Conservation (phyloP, 2,329 filamentous ascomycete genomes). For the Chlorencoelia australis region DNA sequence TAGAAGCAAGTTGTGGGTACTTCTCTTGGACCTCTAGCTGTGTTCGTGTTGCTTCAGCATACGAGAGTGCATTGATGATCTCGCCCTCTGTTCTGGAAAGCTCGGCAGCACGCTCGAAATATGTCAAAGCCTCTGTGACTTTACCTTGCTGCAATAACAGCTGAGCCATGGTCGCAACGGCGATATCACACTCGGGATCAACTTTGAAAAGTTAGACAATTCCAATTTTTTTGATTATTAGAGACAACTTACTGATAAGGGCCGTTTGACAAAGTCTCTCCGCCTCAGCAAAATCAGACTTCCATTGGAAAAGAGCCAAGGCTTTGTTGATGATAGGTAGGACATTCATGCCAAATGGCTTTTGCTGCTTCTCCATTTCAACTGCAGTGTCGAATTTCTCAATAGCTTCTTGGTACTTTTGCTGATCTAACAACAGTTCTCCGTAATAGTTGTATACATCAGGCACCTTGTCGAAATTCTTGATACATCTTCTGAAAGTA, state of each 20-base stretch:
- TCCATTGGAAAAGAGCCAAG: slow-evolving; percentile 94
- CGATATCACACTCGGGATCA: slow-evolving; percentile 97
- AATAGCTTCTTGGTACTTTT: slow-evolving; percentile 89
- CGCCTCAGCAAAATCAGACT: slow-evolving; percentile 88
- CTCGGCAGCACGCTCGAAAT: slow-evolving; percentile 94
- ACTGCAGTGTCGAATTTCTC: slow-evolving; percentile 98
- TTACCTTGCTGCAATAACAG: slow-evolving; percentile 95
- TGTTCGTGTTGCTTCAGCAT: slow-evolving; percentile 92
- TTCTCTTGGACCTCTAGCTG: slow-evolving; percentile 88
- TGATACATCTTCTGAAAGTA: slow-evolving; percentile 92
- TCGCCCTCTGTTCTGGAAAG: slow-evolving; percentile 90
- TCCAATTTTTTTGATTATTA: too few relatives aligned
- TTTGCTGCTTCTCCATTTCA: slow-evolving; percentile 92
- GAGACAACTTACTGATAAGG: slow-evolving; percentile 69
- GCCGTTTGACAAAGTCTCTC: slow-evolving; percentile 97
- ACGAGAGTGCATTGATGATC: slow-evolving; percentile 91
- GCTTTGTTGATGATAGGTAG: slow-evolving; percentile 98
- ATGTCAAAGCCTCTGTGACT: slow-evolving; percentile 86
- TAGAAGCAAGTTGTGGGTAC: slow-evolving; percentile 69
- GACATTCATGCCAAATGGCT: slow-evolving; percentile 94
- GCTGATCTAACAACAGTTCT: slow-evolving; percentile 90
- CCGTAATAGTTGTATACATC: slow-evolving; percentile 99
- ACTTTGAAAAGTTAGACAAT: slow-evolving; percentile 48
- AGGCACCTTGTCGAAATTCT: slow-evolving; percentile 94
- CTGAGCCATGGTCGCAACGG: slow-evolving; percentile 97